Conservation (phyloP, 1,139 yeast species). For the Ogataea hybrid region DNA sequence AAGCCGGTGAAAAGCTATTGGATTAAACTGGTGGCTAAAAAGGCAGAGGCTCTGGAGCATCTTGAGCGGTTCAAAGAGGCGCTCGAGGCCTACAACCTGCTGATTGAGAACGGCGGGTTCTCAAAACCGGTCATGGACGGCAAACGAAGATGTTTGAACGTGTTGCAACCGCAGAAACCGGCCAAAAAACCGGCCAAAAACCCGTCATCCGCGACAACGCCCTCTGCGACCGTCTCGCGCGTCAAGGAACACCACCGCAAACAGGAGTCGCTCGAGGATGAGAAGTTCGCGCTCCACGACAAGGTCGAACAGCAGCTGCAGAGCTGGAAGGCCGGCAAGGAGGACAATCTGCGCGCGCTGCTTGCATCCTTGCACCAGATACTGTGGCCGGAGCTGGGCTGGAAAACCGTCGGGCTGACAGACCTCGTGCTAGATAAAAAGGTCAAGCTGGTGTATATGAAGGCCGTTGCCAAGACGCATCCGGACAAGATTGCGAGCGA, state of each 20-base stretch:
- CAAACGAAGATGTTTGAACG: conserved; percentile 70
- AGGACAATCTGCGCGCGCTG: conserved; percentile 72
- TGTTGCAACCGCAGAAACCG: conserved; percentile 45
- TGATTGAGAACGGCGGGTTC: conserved; percentile 67
- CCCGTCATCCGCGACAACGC: conserved; percentile 17
- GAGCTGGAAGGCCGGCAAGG: conserved; percentile 72
- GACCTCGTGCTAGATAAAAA: conserved; percentile 90
- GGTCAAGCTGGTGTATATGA: conserved; percentile 85
- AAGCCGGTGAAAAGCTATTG: conserved; percentile 70
- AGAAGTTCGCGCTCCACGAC: conserved; percentile 60
- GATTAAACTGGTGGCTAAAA: conserved; percentile 63
- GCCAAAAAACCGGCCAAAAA: conserved; percentile 22
- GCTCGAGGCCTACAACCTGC: conserved; percentile 53
- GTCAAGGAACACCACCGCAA: conserved; percentile 47
- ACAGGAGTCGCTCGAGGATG: conserved; percentile 52
- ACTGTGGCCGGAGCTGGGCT: conserved; percentile 56
- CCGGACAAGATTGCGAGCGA: conserved; percentile 77
- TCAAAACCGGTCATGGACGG: conserved; percentile 73
- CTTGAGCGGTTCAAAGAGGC: conserved; percentile 69
- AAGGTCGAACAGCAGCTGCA: conserved; percentile 52
- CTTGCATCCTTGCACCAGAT: conserved; percentile 64
- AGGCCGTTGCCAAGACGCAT: conserved; percentile 89
- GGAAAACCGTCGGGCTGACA: conserved; percentile 64
- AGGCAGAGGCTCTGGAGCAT: conserved; percentile 84
- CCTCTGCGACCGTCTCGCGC: conserved; percentile 39